A percentile compares a stretch with the other conserved stretches of the same genome.
Evolutionary conservation across 2,329 filamentous ascomycete genomes (phyloP).

Genomic region (Plectosphaerella plurivora): DNA sequence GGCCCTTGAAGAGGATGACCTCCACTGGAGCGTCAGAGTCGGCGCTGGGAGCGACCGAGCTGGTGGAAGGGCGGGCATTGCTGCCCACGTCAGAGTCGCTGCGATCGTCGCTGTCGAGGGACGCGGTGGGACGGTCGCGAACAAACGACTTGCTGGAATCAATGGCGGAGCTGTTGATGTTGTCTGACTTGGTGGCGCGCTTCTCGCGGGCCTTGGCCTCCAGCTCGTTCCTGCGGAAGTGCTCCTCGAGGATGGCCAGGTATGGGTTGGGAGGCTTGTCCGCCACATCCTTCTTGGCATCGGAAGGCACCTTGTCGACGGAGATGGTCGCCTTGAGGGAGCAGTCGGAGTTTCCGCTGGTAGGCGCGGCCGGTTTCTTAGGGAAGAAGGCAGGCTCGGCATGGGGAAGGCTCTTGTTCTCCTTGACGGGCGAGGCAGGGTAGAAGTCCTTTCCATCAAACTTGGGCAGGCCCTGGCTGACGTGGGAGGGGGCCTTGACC

Average conservation of each 20-base stretch:
- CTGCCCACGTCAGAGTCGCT: slow-evolving; percentile 1
- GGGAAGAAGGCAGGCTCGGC: too few species aligned
- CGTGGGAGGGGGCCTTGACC: slow-evolving; percentile 48
- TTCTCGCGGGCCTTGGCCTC: slow-evolving; percentile 2
- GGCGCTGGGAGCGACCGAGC: background rate
- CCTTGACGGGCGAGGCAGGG: slow-evolving; percentile 26
- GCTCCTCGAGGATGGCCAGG: background rate
- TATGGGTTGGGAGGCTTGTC: background rate
- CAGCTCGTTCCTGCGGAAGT: background rate
- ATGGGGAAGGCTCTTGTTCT: too few species aligned
- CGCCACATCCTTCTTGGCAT: background rate
- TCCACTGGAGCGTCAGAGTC: background rate
- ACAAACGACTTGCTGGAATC: background rate
- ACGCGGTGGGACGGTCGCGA: slow-evolving; percentile 5
- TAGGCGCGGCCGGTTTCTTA: background rate
- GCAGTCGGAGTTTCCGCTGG: background rate
- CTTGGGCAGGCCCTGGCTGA: slow-evolving; percentile 51
- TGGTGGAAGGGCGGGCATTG: background rate
- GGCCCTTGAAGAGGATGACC: slow-evolving; percentile 30
- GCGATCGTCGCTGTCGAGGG: background rate
- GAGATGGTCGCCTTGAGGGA: too few species aligned
- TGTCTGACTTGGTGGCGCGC: slow-evolving; percentile 12
- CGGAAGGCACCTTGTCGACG: too few species aligned
- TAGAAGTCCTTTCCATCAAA: slow-evolving; percentile 65
- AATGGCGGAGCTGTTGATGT: slow-evolving; percentile 4